A percentile compares a stretch with the other conserved stretches of the same genome.
Evolutionary conservation across 345 rosid genomes (phyloP).

Genomic region (Boechera divaricarpa): DNA sequence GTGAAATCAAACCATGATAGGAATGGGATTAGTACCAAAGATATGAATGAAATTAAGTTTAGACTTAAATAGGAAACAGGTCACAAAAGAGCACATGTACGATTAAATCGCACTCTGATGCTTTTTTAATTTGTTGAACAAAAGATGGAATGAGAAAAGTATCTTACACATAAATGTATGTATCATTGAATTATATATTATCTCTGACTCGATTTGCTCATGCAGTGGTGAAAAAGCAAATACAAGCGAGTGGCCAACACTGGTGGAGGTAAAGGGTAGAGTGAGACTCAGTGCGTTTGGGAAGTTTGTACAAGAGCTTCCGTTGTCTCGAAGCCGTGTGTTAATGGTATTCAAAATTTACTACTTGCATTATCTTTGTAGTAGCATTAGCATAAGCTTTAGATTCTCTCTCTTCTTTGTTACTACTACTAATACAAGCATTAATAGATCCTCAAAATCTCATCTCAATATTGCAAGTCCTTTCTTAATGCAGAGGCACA

Average conservation of each 20-base stretch:
- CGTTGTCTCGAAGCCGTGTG: slow-evolving; percentile 91
- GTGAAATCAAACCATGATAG: slow-evolving; percentile 8
- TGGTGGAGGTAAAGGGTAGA: slow-evolving; percentile 89
- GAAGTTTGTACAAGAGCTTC: slow-evolving; percentile 92
- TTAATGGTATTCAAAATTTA: slow-evolving; percentile 77
- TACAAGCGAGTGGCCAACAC: slow-evolving; percentile 70
- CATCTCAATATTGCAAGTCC: slow-evolving; percentile 41
- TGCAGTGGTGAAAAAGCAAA: slow-evolving; percentile 86
- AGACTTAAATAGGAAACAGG: background rate
- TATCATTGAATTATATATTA: background rate
- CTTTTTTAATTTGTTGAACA: slow-evolving; percentile 9
- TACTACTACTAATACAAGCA: background rate
- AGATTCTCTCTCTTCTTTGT: slow-evolving; percentile 14
- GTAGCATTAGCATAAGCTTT: slow-evolving; percentile 18
- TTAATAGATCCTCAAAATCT: slow-evolving; percentile 25
- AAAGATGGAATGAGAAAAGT: background rate
- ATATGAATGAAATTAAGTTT: background rate
- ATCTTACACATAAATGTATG: background rate
- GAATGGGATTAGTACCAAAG: background rate
- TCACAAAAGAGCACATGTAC: background rate
- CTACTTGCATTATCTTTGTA: slow-evolving; percentile 45
- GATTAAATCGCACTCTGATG: background rate
- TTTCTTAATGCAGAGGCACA: slow-evolving; percentile 38
- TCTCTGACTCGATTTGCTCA: slow-evolving; percentile 28
- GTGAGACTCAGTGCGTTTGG: slow-evolving; percentile 91